These are phyloP conservation scores for Blastobotrys muscicola DNA, from an alignment of 805 yeast species.

Conservation along the genomic window DNA sequence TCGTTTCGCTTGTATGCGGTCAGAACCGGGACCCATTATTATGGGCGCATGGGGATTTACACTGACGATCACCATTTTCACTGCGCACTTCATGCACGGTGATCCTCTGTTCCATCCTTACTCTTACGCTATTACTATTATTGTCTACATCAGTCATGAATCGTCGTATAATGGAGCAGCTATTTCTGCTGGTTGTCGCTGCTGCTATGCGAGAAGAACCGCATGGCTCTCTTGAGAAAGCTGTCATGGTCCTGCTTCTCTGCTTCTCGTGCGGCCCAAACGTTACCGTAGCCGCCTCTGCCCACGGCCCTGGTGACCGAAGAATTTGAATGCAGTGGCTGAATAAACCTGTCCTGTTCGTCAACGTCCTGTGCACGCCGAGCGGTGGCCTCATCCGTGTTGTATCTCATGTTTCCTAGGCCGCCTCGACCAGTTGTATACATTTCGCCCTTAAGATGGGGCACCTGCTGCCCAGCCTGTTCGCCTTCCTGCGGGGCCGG, in stretches of 20 bases:
- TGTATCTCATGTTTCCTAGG: slow-evolving; percentile 62
- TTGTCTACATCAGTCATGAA: background rate
- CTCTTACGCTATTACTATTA: background rate
- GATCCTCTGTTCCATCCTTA: background rate
- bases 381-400: slow-evolving; percentile 45
- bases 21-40: too few relatives aligned
- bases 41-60: too few relatives aligned
- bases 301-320: slow-evolving; percentile 33
- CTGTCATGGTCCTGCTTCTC: slow-evolving; percentile 25
- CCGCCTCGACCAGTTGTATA: slow-evolving; percentile 75
- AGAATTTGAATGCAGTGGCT: slow-evolving; percentile 30
- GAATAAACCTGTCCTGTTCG: slow-evolving; percentile 28
- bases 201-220: slow-evolving; percentile 27
- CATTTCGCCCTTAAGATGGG: slow-evolving; percentile 38
- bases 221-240: slow-evolving; percentile 39
- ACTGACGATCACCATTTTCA: too few relatives aligned
- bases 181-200: background rate
- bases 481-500: slow-evolving; percentile 46
- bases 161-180: background rate
- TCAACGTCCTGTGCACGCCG: slow-evolving; percentile 64
- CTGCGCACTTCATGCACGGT: too few relatives aligned
- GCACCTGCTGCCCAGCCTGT: slow-evolving; percentile 49
- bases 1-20: too few relatives aligned
- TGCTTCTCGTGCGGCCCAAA: slow-evolving; percentile 22
- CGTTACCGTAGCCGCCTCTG: slow-evolving; percentile 60